phyloP scores from a whole-genome alignment of 495 filamentous ascomycete species.

The Podospora comata region DNA sequence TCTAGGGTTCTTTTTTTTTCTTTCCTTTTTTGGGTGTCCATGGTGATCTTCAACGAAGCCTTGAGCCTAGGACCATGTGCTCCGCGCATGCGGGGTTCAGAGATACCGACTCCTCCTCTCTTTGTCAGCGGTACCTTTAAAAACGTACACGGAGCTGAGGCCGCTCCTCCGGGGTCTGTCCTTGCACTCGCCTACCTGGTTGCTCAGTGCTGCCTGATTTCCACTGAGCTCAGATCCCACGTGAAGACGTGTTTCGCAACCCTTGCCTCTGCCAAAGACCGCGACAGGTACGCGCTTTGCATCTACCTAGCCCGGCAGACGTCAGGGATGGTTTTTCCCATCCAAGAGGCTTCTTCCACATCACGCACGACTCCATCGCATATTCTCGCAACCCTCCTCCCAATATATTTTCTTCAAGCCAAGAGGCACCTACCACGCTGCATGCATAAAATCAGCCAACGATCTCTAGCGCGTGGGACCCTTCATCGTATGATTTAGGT shows the following conservation, averaged over 20 bases:
- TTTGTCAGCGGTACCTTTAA: not conserved
- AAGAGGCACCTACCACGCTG: not conserved
- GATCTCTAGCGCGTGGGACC: not conserved
- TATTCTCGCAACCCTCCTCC: not conserved
- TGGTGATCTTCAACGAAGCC: not conserved
- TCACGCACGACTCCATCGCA: not conserved
- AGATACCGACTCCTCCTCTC: not conserved
- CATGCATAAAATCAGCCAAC: constrained; percentile 1
- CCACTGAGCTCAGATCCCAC: not conserved
- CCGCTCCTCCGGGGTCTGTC: not conserved
- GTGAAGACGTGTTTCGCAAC: constrained; percentile 1
- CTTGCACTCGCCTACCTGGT: not conserved
- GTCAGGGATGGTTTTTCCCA: not conserved
- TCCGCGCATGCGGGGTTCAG: not conserved
- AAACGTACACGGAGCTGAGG: not conserved
- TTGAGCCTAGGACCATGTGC: not conserved
- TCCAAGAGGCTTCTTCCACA: not conserved
- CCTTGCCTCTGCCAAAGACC: not conserved
- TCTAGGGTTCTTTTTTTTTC: not conserved
- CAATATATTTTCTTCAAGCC: not conserved
- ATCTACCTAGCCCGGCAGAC: not conserved
- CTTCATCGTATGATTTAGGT: constrained; percentile 6
- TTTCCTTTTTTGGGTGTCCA: not conserved
- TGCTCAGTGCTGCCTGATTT: not conserved
- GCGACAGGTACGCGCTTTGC: not conserved